phyloP scores from a whole-genome alignment of 768 basidiomycete species.

The Clitopilus hobsonii region DNA sequence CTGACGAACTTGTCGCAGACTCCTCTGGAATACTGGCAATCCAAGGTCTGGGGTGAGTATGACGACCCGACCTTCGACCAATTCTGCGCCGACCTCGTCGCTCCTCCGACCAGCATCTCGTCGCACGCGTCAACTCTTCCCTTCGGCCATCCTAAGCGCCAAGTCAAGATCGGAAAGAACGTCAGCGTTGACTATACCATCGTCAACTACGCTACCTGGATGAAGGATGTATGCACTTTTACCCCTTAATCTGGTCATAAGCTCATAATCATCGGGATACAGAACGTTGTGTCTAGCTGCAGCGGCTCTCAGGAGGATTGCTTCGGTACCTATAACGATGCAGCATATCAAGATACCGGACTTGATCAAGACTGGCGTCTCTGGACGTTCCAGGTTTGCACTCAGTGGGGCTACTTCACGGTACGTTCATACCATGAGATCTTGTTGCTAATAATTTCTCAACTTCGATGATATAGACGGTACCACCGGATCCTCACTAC shows the following conservation, averaged over 20 bases:
- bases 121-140: slow-evolving; percentile 32
- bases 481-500: slow-evolving; percentile 63
- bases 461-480: slow-evolving; percentile 39
- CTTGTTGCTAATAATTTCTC: too few species aligned
- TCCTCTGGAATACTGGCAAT: slow-evolving; percentile 76
- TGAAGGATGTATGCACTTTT: slow-evolving; percentile 50
- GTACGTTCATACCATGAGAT: too few species aligned
- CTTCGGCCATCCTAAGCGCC: slow-evolving; percentile 43
- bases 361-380: slow-evolving; percentile 76
- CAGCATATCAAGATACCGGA: slow-evolving; percentile 54
- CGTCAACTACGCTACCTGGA: slow-evolving; percentile 72
- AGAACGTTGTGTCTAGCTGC: slow-evolving; percentile 58
- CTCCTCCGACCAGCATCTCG: slow-evolving; percentile 33
- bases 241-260: background rate
- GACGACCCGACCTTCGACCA: slow-evolving; percentile 64
- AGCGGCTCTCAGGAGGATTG: slow-evolving; percentile 51
- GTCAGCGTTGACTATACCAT: slow-evolving; percentile 54
- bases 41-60: slow-evolving; percentile 59
- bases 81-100: slow-evolving; percentile 58
- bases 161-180: slow-evolving; percentile 40
- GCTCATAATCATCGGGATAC: background rate
- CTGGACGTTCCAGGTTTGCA: slow-evolving; percentile 92
- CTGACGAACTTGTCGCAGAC: slow-evolving; percentile 25
- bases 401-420: slow-evolving; percentile 93
- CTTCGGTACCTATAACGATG: slow-evolving; percentile 78